Percentiles rank a stretch among this genome's conserved stretches.
Conservation (phyloP, 2,329 filamentous ascomycete species). For the Colletotrichum sp. region DNA sequence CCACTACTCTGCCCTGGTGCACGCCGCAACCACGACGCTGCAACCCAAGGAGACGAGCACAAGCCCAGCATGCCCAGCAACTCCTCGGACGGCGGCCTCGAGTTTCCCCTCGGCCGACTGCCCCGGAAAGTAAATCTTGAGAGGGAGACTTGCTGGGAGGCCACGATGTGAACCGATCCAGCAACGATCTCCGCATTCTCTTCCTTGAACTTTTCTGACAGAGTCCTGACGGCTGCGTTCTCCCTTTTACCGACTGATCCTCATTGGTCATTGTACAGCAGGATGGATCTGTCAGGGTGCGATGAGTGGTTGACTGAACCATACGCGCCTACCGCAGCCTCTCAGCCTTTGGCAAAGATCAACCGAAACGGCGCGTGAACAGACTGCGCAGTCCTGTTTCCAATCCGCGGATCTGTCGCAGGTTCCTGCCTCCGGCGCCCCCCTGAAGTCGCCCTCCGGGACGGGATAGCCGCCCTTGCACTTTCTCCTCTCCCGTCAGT, state of each 20-base stretch:
- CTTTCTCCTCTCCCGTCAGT: not conserved
- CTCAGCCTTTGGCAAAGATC: not conserved
- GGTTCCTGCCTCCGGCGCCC: not conserved
- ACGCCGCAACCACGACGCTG: not conserved
- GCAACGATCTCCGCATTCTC: not conserved
- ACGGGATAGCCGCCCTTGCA: not conserved
- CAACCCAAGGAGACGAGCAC: not conserved
- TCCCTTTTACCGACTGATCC: not conserved
- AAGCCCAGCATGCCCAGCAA: not conserved
- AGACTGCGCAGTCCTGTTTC: slow-evolving; percentile 17
- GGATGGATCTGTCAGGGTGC: not conserved
- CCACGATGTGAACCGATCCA: not conserved
- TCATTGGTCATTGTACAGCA: not conserved
- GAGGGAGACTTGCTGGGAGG: not conserved
- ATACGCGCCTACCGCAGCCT: not conserved
- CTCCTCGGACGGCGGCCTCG: not conserved
- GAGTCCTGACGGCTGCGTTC: not conserved
- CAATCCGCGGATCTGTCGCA: slow-evolving; percentile 21
- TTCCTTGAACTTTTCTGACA: not conserved
- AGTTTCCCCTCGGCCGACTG: not conserved
- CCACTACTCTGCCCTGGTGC: not conserved
- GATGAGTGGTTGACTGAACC: not conserved
- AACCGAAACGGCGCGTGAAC: slow-evolving; percentile 12
- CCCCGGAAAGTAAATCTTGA: not conserved
- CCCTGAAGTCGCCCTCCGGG: not conserved